Evolutionary conservation across 352 stramenopile species (phyloP).

Genomic region (Globisporangium barbulae): DNA sequence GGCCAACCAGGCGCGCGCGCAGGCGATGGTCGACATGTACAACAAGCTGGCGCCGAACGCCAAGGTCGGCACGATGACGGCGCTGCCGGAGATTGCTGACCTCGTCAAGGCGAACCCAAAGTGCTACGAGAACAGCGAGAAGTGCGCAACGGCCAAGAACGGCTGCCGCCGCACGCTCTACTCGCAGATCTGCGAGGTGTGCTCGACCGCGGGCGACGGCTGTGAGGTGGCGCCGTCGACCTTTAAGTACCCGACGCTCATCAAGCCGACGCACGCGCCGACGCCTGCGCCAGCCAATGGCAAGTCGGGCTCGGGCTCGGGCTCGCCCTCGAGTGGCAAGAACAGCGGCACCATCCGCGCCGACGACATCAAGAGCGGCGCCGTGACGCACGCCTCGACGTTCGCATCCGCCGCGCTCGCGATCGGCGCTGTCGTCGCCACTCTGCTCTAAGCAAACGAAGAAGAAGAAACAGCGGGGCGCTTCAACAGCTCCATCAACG

Average conservation of each 20-base stretch:
- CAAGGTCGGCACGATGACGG: conserved; percentile 34
- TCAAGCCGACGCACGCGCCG: conserved; percentile 8
- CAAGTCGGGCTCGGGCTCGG: conserved; percentile 12
- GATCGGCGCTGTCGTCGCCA: conserved; percentile 20
- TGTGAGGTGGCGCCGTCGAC: conserved; percentile 33
- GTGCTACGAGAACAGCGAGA: conserved; percentile 59
- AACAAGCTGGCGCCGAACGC: conserved; percentile 34
- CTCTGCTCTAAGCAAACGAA: conserved; percentile 27
- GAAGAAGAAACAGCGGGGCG: neutral
- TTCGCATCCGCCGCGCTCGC: conserved; percentile 22
- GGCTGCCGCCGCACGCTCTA: conserved; percentile 59
- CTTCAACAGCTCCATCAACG: neutral
- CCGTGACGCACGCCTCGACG: neutral
- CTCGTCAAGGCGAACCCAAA: conserved; percentile 48
- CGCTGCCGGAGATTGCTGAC: conserved; percentile 35
- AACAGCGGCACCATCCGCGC: conserved; percentile 10
- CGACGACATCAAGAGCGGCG: conserved; percentile 1
- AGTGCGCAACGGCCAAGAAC: conserved; percentile 34
- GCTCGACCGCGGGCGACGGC: conserved; percentile 22
- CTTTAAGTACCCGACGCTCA: conserved; percentile 48
- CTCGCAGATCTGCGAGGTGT: conserved; percentile 62
- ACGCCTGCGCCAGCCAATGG: conserved; percentile 15
- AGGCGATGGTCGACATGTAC: conserved; percentile 52
- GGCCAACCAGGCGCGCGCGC: conserved; percentile 42
- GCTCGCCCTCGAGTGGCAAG: too few relatives aligned